Base-by-base conservation (phyloP, 768 basidiomycete genomes). In the Tephrocybe sp. region DNA sequence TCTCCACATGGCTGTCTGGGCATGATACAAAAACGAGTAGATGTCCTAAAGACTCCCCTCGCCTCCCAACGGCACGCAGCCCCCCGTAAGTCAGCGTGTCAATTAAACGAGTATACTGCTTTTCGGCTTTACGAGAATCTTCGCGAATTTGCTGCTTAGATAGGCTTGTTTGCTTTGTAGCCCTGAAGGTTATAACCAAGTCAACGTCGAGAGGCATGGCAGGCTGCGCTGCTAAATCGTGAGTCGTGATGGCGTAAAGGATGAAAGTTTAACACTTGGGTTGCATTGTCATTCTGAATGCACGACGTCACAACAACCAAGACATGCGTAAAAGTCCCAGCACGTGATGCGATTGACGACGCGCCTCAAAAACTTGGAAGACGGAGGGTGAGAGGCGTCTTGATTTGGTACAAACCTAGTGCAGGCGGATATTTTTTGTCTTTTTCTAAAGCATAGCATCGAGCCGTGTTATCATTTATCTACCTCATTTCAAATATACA, bases 11-110 rank as follows among this genome's bases (percentile, higher is more conserved):
- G 29, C 71, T 70, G 34, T 77, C 70, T 0, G 86, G 82, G 54
- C 89, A 91, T 8, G 74, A 73, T 10, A 97, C 80, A 50, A 97
- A 82, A 5, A 95, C 69, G 4, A 94, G 70, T 6, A 94, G 64
- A 56, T 92, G 83, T 1, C 86, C 88, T 42, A 87, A 69, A 9
- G 77, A 76, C 59, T 87, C 86, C n/a, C 91, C 91, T 19, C 84
- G 74, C 52, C 88, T 74, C 9, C 88, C 88, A 1, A 88, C 86
- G 0, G 83, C 87, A 42, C 77, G 77, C 40, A 94, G 67, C 2
- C 86, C 86, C 2, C 81, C 82, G 13, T 73, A 69, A 13, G 70
- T 78, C 16, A 94, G 77, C 0, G 76, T 75, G 16, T 79, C 69
- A 16, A 89, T 69, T 33, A 94, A 75, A 6, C 74, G 71, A 12